Evolutionary conservation across 805 yeast species (phyloP).

Genomic region (Candida pseudofarinosa): DNA sequence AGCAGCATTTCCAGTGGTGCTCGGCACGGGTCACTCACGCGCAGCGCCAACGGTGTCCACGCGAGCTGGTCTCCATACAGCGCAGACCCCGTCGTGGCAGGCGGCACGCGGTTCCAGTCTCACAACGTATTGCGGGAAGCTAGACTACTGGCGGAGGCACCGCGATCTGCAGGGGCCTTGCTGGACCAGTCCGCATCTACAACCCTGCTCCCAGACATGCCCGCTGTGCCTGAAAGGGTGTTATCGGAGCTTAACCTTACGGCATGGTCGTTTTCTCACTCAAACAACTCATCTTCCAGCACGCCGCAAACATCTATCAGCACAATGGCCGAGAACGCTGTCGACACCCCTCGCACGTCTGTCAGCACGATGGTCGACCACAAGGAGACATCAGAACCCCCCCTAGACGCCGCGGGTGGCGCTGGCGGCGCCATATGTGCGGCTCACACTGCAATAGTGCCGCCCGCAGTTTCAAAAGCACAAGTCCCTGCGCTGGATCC

Average conservation of each 20-base stretch:
- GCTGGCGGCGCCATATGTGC: not conserved
- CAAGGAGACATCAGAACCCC: not conserved
- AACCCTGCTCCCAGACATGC: not conserved
- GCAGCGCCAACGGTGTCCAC: not conserved
- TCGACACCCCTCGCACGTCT: not conserved
- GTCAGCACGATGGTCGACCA: not conserved
- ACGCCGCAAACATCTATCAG: conserved; percentile 32
- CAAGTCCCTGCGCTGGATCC: not conserved
- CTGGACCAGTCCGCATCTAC: not conserved
- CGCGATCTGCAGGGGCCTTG: too few relatives aligned
- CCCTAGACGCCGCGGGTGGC: not conserved
- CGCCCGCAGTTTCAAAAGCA: not conserved
- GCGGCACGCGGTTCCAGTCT: not conserved
- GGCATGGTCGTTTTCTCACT: conserved; percentile 18
- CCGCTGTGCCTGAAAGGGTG: not conserved
- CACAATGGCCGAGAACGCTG: conserved; percentile 1
- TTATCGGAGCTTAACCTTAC: conserved; percentile 17
- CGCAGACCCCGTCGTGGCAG: not conserved
- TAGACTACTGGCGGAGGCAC: too few relatives aligned
- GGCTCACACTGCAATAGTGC: not conserved
- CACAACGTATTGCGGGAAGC: not conserved
- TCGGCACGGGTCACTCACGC: not conserved
- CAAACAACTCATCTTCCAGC: conserved; percentile 20
- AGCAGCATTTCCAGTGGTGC: not conserved
- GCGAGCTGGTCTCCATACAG: not conserved